phyloP scores from a whole-genome alignment of 2,329 filamentous ascomycete genomes.

The Ophiocordyceps polyrhachis-furcata region DNA sequence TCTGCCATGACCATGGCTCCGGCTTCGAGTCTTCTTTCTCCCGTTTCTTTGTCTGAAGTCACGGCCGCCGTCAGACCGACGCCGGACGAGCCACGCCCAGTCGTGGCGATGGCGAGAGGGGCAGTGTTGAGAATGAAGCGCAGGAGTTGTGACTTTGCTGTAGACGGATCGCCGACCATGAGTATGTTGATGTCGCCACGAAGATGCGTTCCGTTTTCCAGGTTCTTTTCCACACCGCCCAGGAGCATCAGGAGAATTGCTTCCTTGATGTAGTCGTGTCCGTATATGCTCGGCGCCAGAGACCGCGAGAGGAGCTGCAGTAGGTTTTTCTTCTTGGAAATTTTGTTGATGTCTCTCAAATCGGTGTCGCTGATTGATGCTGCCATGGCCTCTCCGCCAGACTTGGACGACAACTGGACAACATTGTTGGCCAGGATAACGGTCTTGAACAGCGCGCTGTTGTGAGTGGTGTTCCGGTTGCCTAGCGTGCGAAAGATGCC shows the following conservation, averaged over 20 bases:
- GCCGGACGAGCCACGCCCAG: slow-evolving; percentile 90
- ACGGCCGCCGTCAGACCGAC: slow-evolving; percentile 95
- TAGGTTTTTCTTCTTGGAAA: slow-evolving; percentile 87
- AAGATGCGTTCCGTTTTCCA: slow-evolving; percentile 66
- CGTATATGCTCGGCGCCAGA: slow-evolving; percentile 91
- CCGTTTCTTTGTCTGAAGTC: slow-evolving; percentile 94
- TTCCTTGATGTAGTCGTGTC: slow-evolving; percentile 95
- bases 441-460: slow-evolving; percentile 81
- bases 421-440: slow-evolving; percentile 94
- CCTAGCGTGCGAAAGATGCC: slow-evolving; percentile 93
- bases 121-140: slow-evolving; percentile 96
- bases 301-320: slow-evolving; percentile 85
- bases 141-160: slow-evolving; percentile 92
- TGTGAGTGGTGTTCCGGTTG: slow-evolving; percentile 87
- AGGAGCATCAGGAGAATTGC: slow-evolving; percentile 84
- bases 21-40: slow-evolving; percentile 96
- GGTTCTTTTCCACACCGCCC: slow-evolving; percentile 77
- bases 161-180: slow-evolving; percentile 91
- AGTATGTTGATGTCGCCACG: slow-evolving; percentile 98
- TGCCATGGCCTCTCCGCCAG: slow-evolving; percentile 81
- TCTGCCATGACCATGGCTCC: slow-evolving; percentile 95
- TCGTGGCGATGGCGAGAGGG: slow-evolving; percentile 94
- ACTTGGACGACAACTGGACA: slow-evolving; percentile 87
- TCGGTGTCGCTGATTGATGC: slow-evolving; percentile 92
- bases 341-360: slow-evolving; percentile 86